phyloP scores from a whole-genome alignment of 2,329 filamentous ascomycete species.

The Aspergillus ibericus region DNA sequence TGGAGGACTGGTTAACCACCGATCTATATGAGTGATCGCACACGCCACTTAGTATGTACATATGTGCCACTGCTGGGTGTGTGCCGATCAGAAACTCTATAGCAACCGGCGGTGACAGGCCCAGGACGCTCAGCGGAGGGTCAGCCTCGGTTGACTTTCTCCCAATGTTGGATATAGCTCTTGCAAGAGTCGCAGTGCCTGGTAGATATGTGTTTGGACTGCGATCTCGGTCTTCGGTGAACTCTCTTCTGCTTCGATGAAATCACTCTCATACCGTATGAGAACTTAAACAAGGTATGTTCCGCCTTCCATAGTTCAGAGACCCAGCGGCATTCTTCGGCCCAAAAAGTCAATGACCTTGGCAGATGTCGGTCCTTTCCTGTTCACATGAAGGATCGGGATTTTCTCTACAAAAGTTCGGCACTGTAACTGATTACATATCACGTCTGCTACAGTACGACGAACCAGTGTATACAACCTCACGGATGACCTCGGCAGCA shows the following conservation, averaged over 20 bases:
- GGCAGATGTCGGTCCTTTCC: not conserved
- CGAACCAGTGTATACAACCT: not conserved
- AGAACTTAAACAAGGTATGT: not conserved
- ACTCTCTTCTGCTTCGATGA: not conserved
- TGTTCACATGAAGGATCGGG: not conserved
- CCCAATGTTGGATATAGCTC: not conserved
- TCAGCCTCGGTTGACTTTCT: not conserved
- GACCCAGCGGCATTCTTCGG: not conserved
- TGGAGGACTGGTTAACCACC: not conserved
- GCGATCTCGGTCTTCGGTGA: not conserved
- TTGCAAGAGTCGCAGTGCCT: not conserved
- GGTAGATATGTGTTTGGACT: not conserved
- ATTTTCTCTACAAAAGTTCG: not conserved
- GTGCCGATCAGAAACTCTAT: not conserved
- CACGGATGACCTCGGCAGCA: not conserved
- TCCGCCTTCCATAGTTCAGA: not conserved
- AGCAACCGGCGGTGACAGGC: not conserved
- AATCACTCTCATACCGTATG: not conserved
- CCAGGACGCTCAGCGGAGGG: not conserved
- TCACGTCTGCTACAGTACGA: not conserved
- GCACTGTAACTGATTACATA: not conserved
- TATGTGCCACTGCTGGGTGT: not conserved
- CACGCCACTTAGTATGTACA: not conserved
- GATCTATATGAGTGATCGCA: not conserved
- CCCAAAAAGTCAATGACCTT: not conserved